These are phyloP conservation scores for Phyllosticta ampelicida DNA, from an alignment of 2,329 filamentous ascomycete species.

Conservation along the genomic window DNA sequence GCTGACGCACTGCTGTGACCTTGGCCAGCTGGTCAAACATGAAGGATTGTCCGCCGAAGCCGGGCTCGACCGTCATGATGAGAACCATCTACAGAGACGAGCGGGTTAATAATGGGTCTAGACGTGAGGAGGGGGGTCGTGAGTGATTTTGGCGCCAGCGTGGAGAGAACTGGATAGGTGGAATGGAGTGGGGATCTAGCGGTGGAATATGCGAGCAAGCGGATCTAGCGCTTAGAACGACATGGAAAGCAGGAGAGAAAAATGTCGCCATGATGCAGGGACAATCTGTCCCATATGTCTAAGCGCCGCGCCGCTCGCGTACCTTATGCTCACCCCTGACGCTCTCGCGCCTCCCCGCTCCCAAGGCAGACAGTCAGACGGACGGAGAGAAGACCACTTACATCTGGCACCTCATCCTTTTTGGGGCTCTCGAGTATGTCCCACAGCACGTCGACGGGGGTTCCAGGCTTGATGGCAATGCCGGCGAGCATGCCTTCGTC, in stretches of 20 bases:
- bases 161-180: neutral
- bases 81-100: constrained; percentile 69
- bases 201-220: neutral
- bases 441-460: constrained; percentile 82
- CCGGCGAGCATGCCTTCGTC: constrained; percentile 78
- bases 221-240: neutral
- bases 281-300: neutral
- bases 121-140: too few relatives aligned
- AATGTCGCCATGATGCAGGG: neutral
- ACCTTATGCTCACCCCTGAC: neutral
- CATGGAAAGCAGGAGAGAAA: neutral
- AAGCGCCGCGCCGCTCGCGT: neutral
- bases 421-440: constrained; percentile 69
- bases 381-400: constrained; percentile 38
- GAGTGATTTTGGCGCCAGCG: neutral
- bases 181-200: neutral
- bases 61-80: constrained; percentile 95
- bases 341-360: neutral
- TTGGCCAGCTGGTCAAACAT: constrained; percentile 95
- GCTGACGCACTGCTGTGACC: constrained; percentile 68
- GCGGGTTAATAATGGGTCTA: neutral
- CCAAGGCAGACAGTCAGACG: neutral
- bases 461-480: constrained; percentile 91
- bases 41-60: constrained; percentile 97
- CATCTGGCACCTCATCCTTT: constrained; percentile 73